Evolutionary conservation across 2,329 filamentous ascomycete species (phyloP).

Genomic region (Alternaria hordeiaustralica): DNA sequence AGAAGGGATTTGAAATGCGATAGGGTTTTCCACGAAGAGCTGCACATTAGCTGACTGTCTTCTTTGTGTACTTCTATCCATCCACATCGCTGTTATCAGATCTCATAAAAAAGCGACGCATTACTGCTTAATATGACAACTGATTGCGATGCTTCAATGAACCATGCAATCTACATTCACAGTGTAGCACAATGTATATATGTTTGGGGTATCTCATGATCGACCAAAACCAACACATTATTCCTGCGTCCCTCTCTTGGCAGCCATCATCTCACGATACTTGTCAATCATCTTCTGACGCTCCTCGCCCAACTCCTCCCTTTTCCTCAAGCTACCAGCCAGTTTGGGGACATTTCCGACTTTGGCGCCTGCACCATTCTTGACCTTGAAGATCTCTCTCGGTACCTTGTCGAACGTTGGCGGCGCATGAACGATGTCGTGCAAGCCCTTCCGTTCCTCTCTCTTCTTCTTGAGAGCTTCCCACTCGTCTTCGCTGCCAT

Average conservation of each 20-base stretch:
- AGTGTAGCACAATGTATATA: rapidly evolving
- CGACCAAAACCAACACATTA: neutral
- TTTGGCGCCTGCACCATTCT: conserved; percentile 68
- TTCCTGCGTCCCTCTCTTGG: conserved; percentile 25
- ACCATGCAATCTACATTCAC: neutral
- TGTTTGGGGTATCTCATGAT: neutral
- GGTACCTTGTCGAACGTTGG: conserved; percentile 71
- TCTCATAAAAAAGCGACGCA: neutral
- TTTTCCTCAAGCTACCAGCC: conserved; percentile 72
- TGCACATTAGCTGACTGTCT: neutral
- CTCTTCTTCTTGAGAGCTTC: conserved; percentile 67
- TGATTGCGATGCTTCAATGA: neutral
- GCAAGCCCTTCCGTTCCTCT: conserved; percentile 62
- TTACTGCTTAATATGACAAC: neutral
- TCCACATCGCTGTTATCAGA: neutral
- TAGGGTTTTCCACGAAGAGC: neutral
- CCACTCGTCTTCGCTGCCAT: conserved; percentile 78
- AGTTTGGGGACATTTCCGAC: conserved; percentile 72
- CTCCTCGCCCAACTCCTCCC: conserved; percentile 75
- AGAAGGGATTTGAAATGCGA: no score
- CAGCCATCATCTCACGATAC: conserved; percentile 72
- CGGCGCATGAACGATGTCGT: conserved; percentile 74
- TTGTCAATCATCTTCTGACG: conserved; percentile 74
- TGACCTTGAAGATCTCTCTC: conserved; percentile 69
- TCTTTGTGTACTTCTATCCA: neutral